These are phyloP conservation scores for Ilex aquifolium DNA, from an alignment of 257 asterid species.

Conservation along the genomic window DNA sequence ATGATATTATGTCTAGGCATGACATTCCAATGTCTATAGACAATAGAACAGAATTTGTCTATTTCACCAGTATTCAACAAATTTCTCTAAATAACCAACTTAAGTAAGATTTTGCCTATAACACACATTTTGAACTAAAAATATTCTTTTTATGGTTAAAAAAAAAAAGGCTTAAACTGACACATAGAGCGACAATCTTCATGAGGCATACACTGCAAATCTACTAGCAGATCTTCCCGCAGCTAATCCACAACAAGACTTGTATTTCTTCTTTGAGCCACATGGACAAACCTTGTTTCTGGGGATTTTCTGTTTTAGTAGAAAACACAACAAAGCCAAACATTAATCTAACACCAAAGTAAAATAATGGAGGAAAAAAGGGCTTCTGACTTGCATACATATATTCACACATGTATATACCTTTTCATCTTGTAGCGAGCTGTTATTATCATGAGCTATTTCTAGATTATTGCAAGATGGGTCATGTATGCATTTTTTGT, in stretches of 20 bases:
- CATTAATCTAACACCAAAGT: constrained; percentile 6
- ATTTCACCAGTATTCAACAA: not conserved
- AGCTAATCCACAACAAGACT: constrained; percentile 79
- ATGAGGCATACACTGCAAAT: constrained; percentile 50
- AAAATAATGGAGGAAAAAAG: constrained; percentile 4
- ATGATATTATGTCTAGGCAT: too few relatives aligned
- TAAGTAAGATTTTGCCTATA: not conserved
- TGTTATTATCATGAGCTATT: constrained; percentile 21
- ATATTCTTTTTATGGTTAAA: too few relatives aligned
- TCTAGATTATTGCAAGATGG: constrained; percentile 31
- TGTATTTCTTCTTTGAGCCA: constrained; percentile 86
- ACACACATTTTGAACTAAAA: too few relatives aligned
- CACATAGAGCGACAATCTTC: constrained; percentile 1
- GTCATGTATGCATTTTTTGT: constrained; percentile 20
- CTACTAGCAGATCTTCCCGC: constrained; percentile 56
- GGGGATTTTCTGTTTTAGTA: constrained; percentile 49
- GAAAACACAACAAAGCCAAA: constrained; percentile 9
- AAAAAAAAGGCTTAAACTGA: not conserved
- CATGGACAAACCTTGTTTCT: constrained; percentile 82
- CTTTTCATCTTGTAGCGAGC: constrained; percentile 49
- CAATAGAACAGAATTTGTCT: not conserved
- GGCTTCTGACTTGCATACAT: constrained; percentile 4
- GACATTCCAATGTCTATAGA: not conserved
- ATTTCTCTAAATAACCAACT: not conserved
- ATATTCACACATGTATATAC: constrained; percentile 28